Base-by-base conservation (phyloP, 768 basidiomycete genomes). In the Mycena sanguinolenta region DNA sequence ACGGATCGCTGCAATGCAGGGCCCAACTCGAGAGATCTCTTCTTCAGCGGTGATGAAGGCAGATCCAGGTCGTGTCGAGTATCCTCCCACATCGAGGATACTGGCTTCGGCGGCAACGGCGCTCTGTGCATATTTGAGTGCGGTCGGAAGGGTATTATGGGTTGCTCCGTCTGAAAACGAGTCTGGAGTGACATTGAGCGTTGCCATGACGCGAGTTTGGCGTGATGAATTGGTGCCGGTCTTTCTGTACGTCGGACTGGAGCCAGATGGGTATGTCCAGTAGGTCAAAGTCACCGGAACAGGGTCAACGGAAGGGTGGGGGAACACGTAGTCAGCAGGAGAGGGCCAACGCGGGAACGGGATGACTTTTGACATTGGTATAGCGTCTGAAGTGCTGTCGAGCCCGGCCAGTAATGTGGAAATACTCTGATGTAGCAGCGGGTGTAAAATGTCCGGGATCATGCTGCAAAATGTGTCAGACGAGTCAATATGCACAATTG, bases 1-100 rank as follows among this genome's bases (percentile, higher is more conserved):
- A 0, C 92, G 87, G 50, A 96, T 85, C 0, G 87, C 87, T 50
- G 81, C 67, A 63, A 98, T 86, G 58, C 93, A 82, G 1, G 95
- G 95, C 0, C 92, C 84, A 17, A 97, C 92, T 2, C 97, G 85
- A 0, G 79, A 58, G 13, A 86, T 83, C 77, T 99, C 97, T 61
- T 96, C 94, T 65, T 90, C 86, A 0, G 84, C 72, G 0, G 86
- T 84, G 46, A 97, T 89, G 60, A 88, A 88, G 0, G 82, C 85
- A 0, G 96, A 92, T 1, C 90, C 87, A 0, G 97, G 98, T 14
- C 96, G 88, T 0, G 97, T 99, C 0, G 95, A 97, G 80, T 95
- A 95, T 0, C 98, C 98, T 0, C 98, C 97, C 23, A 99, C 86
- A 79, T 99, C 98, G 68, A 99, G 82, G 65, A 99, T 93, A 65